Conservation (phyloP, 345 rosid genomes). For the Hevea brasiliensis region DNA sequence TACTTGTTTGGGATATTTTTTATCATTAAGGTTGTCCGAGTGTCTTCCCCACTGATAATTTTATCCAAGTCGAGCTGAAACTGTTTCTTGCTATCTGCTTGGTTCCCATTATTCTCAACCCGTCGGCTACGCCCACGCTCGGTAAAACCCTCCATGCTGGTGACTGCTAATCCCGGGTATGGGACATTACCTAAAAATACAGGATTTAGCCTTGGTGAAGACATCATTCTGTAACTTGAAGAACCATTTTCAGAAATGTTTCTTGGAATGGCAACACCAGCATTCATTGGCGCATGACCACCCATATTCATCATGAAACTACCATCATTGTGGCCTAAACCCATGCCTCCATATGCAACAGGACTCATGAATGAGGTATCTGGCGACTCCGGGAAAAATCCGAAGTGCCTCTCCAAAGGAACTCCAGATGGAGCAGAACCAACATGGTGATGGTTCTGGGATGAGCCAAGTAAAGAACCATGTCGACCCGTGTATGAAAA, state of each 20-base stretch:
- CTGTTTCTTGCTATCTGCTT: constrained; percentile 57
- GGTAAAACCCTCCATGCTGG: constrained; percentile 53
- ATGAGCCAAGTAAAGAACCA: constrained; percentile 53
- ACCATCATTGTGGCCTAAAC: constrained; percentile 37
- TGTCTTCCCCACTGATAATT: constrained; percentile 67
- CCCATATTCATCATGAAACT: constrained; percentile 50
- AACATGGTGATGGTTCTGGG: constrained; percentile 63
- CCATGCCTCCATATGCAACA: constrained; percentile 48
- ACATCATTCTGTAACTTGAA: constrained; percentile 67
- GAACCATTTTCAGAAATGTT: constrained; percentile 52
- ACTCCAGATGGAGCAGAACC: constrained; percentile 92
- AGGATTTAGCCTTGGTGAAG: constrained; percentile 68
- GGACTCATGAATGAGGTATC: constrained; percentile 55
- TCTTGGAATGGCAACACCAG: constrained; percentile 28
- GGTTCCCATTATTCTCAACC: constrained; percentile 57
- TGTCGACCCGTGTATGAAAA: constrained; percentile 52
- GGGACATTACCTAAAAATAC: constrained; percentile 58
- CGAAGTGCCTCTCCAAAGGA: constrained; percentile 57
- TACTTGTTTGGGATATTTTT: constrained; percentile 98
- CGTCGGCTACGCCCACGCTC: constrained; percentile 64
- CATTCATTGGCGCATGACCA: constrained; percentile 35
- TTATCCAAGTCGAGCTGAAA: constrained; percentile 84
- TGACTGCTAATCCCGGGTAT: constrained; percentile 46
- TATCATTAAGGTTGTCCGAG: constrained; percentile 85
- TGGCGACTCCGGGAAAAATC: constrained; percentile 54